Conservation (phyloP, 2,329 filamentous ascomycete species). For the Elsinoe batatas region DNA sequence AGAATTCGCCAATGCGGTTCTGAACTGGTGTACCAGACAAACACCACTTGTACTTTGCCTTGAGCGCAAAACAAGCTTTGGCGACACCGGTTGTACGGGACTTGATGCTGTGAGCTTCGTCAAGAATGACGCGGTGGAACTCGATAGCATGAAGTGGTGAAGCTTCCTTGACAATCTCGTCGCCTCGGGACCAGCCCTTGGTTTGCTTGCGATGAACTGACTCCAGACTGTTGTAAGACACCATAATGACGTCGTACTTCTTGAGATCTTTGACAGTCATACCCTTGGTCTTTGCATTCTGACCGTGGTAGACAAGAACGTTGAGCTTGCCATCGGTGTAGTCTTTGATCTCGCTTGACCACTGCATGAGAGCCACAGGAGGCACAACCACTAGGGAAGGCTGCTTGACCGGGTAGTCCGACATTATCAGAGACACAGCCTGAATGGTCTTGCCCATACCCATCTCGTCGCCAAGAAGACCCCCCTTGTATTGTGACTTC, state of each 20-base stretch:
- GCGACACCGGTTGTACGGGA: conserved; percentile 81
- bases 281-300: conserved; percentile 71
- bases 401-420: conserved; percentile 74
- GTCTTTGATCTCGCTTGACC: conserved; percentile 51
- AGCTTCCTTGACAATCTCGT: conserved; percentile 69
- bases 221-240: conserved; percentile 87
- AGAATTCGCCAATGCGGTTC: conserved; percentile 95
- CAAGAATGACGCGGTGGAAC: conserved; percentile 86
- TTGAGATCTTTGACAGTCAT: conserved; percentile 66
- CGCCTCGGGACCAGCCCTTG: conserved; percentile 76
- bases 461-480: conserved; percentile 94
- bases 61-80: conserved; percentile 86
- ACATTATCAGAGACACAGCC: conserved; percentile 96
- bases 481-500: conserved; percentile 72
- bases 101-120: conserved; percentile 95
- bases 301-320: conserved; percentile 82
- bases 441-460: conserved; percentile 98
- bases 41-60: conserved; percentile 88
- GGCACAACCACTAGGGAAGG: conserved; percentile 85
- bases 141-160: conserved; percentile 69
- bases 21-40: conserved; percentile 90
- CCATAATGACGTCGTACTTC: conserved; percentile 87
- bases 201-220: conserved; percentile 87
- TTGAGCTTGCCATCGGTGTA: conserved; percentile 85
- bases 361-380: conserved; percentile 91